Conservation (phyloP, 2,329 filamentous ascomycete genomes). For the Trichoderma hamatum region DNA sequence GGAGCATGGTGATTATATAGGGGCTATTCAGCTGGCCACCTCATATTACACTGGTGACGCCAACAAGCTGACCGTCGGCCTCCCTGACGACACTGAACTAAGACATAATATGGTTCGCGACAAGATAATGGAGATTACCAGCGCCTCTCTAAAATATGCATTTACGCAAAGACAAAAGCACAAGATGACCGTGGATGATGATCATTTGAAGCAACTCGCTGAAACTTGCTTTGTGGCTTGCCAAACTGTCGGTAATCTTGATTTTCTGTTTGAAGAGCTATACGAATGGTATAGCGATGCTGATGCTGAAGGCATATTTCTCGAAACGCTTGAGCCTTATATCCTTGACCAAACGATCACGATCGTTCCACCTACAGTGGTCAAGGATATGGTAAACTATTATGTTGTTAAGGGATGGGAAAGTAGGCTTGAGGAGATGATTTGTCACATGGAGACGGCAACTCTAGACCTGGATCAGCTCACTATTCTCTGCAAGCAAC, state of each 20-base stretch:
- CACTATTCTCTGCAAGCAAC: slow-evolving; percentile 85
- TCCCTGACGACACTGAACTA: slow-evolving; percentile 78
- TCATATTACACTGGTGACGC: slow-evolving; percentile 88
- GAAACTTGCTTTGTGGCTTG: slow-evolving; percentile 84
- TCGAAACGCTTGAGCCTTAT: slow-evolving; percentile 85
- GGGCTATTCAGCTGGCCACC: slow-evolving; percentile 85
- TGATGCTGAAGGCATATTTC: slow-evolving; percentile 72
- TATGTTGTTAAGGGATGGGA: slow-evolving; percentile 78
- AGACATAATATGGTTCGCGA: slow-evolving; percentile 83
- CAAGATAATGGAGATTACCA: slow-evolving; percentile 90
- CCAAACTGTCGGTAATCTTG: slow-evolving; percentile 72
- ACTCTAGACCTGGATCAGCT: slow-evolving; percentile 95
- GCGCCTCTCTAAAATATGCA: slow-evolving; percentile 85
- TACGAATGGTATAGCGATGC: slow-evolving; percentile 88
- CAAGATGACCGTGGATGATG: slow-evolving; percentile 50
- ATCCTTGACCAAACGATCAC: slow-evolving; percentile 78
- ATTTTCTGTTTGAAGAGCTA: slow-evolving; percentile 88
- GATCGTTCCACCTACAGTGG: slow-evolving; percentile 75
- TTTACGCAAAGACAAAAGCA: slow-evolving; percentile 68
- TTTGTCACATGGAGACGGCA: slow-evolving; percentile 86
- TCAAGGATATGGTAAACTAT: slow-evolving; percentile 83
- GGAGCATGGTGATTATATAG: slow-evolving; percentile 95
- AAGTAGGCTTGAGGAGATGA: slow-evolving; percentile 83
- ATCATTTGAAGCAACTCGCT: slow-evolving; percentile 74
- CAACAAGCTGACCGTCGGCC: slow-evolving; percentile 91